Base-by-base conservation (phyloP, 2,329 filamentous ascomycete genomes). In the Phoma sp. region DNA sequence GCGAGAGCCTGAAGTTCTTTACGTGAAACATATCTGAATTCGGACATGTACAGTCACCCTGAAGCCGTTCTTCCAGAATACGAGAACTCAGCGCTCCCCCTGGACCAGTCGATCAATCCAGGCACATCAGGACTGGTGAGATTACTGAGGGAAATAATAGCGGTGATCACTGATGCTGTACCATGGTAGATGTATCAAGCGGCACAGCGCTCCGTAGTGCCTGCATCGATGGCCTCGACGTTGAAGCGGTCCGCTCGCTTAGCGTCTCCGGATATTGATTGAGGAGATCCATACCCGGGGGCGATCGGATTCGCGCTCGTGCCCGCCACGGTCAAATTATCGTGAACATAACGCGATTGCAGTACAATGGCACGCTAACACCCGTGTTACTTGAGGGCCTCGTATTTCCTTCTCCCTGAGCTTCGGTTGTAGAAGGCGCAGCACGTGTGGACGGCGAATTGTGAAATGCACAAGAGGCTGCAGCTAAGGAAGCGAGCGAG, bases 251-350 rank as follows among this genome's bases (percentile, higher is more conserved):
- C 18, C 51, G 51, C 39, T 39, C 43, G 33, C 38, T 33, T 10
- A 47, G 43, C 45, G 39, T 30, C 18, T 42, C 47, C 49, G 55
- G 55, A 53, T 12, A 53, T 53, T 33, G 49, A 57, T 33, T 53
- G 55, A 47, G 55, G 50, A 50, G 55, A 57, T 47, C 55, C 55
- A 57, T 47, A 30, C 49, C 54, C 37, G 47, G 55, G 28, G 21
- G 30, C 42, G 30, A 43, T 54, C 38, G 15, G 14, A 42, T 33
- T 26, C 4, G 32, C 37, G 48, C 28, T 26, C 4, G 32, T 30
- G 48, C 17, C 39, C n/a, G 25, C 47, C 25, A 17, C 18, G 12
- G 18, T 18, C 20, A 20, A 15, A 32, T 43, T 42, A 42, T 47
- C 49, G 36, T 42, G 18, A 15, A 26, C 14, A 36, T 23, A 23